Base-by-base conservation (phyloP, 140 eudicot genomes). In the Erigeron philadelphicus region DNA sequence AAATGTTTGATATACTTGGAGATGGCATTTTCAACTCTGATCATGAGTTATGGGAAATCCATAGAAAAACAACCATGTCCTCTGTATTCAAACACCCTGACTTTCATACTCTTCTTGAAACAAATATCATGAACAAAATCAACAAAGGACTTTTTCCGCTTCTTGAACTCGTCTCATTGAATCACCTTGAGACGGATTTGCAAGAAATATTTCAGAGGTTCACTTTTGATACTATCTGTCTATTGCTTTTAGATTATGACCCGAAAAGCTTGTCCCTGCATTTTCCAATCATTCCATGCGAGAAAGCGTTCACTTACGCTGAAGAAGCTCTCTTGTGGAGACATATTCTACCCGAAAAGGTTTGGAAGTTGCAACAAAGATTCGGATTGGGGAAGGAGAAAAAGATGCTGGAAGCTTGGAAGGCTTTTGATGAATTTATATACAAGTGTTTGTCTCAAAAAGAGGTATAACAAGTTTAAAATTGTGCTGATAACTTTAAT, bases 331-430 rank as follows among this genome's bases (percentile, higher is more conserved):
- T 67, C 31, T 31, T 67, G 46, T 67, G 47, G 61, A 48, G 61
- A 38, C 72, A 67, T 67, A 1, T 48, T 25, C n/a, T 67, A 31
- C 72, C 61, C 3, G 45, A 15, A 1, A 67, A 8, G 11, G 47
- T 67, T 7, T 67, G 61, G 72, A 67, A n/a, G 72, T 25, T 67
- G 61, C 61, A 67, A 8, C 6, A 8, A 46, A 67, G 61, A 49
- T 49, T 67, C 48, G 61, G 72, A 5, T 48, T 67, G 46, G 61
- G 72, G 45, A 67, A 67, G 72, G 72, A 67, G 72, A 67, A 67
- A 44, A 67, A 13, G 72, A 38, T 67, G 61, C 31, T 6, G 13
- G 72, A 67, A 49, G 72, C 72, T 48, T 49, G 61, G 72, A 48
- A 49, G 35, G 72, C 72, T 50, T 67, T 67, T 67, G 72, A 67